A percentile compares a stretch with the other conserved stretches of the same genome.
Evolutionary conservation across 1,284 basidiomycete genomes (phyloP).

Genomic region (Marasmius fiardii): DNA sequence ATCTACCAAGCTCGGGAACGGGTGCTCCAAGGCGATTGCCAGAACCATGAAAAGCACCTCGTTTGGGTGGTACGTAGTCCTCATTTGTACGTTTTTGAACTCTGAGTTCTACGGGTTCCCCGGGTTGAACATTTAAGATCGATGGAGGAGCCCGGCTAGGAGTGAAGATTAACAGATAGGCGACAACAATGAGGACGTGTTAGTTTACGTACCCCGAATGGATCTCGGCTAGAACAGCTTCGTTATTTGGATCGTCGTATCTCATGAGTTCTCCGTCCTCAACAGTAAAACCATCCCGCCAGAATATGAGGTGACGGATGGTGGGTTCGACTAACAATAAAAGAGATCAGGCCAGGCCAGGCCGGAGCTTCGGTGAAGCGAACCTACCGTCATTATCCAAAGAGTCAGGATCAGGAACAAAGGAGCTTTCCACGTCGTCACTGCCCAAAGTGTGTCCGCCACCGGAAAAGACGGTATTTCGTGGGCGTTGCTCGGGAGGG

Average conservation of each 20-base stretch:
- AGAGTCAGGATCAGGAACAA: slow-evolving; percentile 67
- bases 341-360: slow-evolving; percentile 10
- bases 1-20: slow-evolving; percentile 25
- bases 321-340: slow-evolving; percentile 53
- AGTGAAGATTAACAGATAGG: slow-evolving; percentile 3
- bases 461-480: slow-evolving; percentile 51
- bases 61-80: slow-evolving; percentile 60
- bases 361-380: background rate
- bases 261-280: slow-evolving; percentile 86
- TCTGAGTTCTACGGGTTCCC: slow-evolving; percentile 85
- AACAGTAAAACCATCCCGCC: slow-evolving; percentile 92
- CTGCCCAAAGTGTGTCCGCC: slow-evolving; percentile 84
- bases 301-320: slow-evolving; percentile 85
- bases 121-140: slow-evolving; percentile 73
- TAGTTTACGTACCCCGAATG: slow-evolving; percentile 65
- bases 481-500: slow-evolving; percentile 21
- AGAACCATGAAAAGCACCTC: slow-evolving; percentile 63
- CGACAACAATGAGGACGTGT: background rate
- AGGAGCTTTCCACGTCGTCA: slow-evolving; percentile 74
- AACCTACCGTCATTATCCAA: slow-evolving; percentile 23
- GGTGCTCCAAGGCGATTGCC: slow-evolving; percentile 83
- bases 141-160: slow-evolving; percentile 73
- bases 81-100: slow-evolving; percentile 77
- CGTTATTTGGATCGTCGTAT: slow-evolving; percentile 82
- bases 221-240: slow-evolving; percentile 74